Percentiles rank a stretch among this genome's conserved stretches.
phyloP scores from a whole-genome alignment of 441 rosid species.

The Metrosideros polymorpha region DNA sequence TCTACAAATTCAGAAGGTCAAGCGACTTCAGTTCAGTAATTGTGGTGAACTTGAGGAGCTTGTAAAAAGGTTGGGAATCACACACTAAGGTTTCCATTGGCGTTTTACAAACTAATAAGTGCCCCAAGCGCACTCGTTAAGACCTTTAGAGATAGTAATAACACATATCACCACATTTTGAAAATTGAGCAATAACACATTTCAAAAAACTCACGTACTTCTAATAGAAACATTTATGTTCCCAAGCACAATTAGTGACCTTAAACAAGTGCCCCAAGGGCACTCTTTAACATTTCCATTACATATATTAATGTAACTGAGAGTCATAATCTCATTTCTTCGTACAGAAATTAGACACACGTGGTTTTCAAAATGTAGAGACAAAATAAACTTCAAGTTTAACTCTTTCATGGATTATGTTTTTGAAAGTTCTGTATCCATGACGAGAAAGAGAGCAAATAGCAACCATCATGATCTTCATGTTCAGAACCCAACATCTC shows the following conservation, averaged over 20 bases:
- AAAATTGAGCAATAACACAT: neutral
- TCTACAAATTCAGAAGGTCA: neutral
- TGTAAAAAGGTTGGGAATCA: neutral
- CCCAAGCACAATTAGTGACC: neutral
- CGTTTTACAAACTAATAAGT: neutral
- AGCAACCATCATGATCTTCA: neutral
- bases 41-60: neutral
- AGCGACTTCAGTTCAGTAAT: neutral
- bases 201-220: neutral
- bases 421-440: neutral
- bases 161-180: neutral
- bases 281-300: neutral
- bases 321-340: neutral
- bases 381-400: neutral
- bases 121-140: neutral
- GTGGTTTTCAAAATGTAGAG: neutral
- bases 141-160: neutral
- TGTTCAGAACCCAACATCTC: neutral
- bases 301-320: neutral
- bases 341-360: neutral
- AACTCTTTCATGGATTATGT: neutral
- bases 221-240: neutral
- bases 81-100: neutral
- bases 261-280: neutral
- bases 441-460: neutral